Evolutionary conservation across 1,139 yeast genomes (phyloP).

Genomic region (Debaryomyces coudertii): DNA sequence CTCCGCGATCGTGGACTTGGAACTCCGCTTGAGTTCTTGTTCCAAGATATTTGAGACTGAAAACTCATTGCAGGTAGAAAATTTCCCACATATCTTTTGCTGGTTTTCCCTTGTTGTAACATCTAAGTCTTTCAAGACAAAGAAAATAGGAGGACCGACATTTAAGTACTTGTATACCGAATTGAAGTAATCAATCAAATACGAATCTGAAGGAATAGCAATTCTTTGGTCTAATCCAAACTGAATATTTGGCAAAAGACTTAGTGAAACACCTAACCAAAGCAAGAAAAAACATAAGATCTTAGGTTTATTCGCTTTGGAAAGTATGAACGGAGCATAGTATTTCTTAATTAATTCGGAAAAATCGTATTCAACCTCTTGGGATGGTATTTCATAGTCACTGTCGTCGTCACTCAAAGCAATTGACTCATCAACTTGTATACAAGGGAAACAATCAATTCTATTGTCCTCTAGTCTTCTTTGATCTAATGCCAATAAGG

Average conservation of each 20-base stretch:
- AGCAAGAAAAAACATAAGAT: slow-evolving; percentile 57
- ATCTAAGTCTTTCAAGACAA: slow-evolving; percentile 70
- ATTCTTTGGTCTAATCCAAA: slow-evolving; percentile 87
- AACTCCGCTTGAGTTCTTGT: slow-evolving; percentile 74
- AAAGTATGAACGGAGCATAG: slow-evolving; percentile 59
- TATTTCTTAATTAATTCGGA: slow-evolving; percentile 25
- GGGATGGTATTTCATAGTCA: slow-evolving; percentile 16
- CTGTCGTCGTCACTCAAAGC: slow-evolving; percentile 15
- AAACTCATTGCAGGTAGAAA: slow-evolving; percentile 76
- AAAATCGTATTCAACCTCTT: slow-evolving; percentile 30
- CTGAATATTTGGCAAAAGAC: slow-evolving; percentile 67
- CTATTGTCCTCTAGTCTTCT: slow-evolving; percentile 59
- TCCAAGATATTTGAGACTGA: slow-evolving; percentile 85
- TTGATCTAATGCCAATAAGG: slow-evolving; percentile 73
- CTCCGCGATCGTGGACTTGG: slow-evolving; percentile 67
- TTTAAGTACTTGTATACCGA: slow-evolving; percentile 74
- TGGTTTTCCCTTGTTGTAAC: slow-evolving; percentile 65
- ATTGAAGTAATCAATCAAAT: slow-evolving; percentile 75
- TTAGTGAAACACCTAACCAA: slow-evolving; percentile 69
- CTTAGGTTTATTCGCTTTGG: slow-evolving; percentile 47
- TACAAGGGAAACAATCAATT: slow-evolving; percentile 62
- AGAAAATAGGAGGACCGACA: slow-evolving; percentile 91
- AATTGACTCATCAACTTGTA: slow-evolving; percentile 22
- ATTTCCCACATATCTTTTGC: slow-evolving; percentile 81
- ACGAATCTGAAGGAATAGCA: slow-evolving; percentile 84